A percentile compares a stretch with the other conserved stretches of the same genome.
phyloP scores from a whole-genome alignment of 148 eudicot genomes.

The Simmondsia chinensis region DNA sequence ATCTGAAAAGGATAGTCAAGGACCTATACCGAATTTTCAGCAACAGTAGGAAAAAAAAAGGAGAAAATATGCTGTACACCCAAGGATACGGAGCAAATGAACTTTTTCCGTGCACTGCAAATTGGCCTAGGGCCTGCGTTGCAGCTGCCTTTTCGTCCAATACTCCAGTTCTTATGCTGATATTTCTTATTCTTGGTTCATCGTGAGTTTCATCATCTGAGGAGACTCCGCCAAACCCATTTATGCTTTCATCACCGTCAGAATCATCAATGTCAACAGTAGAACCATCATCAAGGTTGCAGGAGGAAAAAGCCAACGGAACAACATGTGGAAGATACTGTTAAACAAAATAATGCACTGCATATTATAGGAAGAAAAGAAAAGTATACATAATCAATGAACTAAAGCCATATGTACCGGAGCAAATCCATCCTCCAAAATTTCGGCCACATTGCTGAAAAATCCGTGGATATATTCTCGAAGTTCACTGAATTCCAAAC shows the following conservation, averaged over 20 bases:
- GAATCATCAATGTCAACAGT: slow-evolving; percentile 88
- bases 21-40: slow-evolving; percentile 3
- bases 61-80: neutral
- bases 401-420: slow-evolving; percentile 35
- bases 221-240: slow-evolving; percentile 89
- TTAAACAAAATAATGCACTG: slow-evolving; percentile 9
- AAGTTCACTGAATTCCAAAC: slow-evolving; percentile 85
- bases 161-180: slow-evolving; percentile 90
- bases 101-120: slow-evolving; percentile 81
- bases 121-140: slow-evolving; percentile 90
- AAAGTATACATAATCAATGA: neutral
- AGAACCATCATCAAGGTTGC: slow-evolving; percentile 98
- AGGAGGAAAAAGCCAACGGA: slow-evolving; percentile 78
- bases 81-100: slow-evolving; percentile 93
- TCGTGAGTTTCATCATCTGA: slow-evolving; percentile 97
- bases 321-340: slow-evolving; percentile 98
- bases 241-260: slow-evolving; percentile 66
- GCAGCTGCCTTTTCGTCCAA: slow-evolving; percentile 99
- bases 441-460: slow-evolving; percentile 94
- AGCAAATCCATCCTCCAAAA: slow-evolving; percentile 79
- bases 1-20: slow-evolving; percentile 40
- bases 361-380: neutral
- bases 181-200: slow-evolving; percentile 91
- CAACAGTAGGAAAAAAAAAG: neutral
- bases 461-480: slow-evolving; percentile 97